phyloP scores from a whole-genome alignment of 352 stramenopile species.

The Blastocystis sp. region DNA sequence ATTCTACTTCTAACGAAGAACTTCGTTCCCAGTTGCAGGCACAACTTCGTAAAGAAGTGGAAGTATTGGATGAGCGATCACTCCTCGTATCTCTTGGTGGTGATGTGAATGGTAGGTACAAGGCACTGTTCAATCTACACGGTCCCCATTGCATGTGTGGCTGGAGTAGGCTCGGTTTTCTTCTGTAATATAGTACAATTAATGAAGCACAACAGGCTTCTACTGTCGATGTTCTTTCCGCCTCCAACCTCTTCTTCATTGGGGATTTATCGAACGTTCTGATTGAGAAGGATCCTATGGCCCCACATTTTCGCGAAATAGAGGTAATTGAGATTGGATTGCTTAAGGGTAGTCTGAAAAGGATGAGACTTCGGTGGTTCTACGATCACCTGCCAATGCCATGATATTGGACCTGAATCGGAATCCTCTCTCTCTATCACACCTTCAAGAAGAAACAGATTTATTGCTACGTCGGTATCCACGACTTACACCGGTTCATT shows the following conservation, averaged over 20 bases:
- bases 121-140: background rate
- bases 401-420: background rate
- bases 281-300: background rate
- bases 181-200: background rate
- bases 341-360: background rate
- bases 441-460: background rate
- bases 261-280: conserved; percentile 9
- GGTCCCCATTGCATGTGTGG: background rate
- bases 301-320: background rate
- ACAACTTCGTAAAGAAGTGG: background rate
- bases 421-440: background rate
- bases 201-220: background rate
- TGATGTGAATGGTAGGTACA: background rate
- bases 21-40: background rate
- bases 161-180: background rate
- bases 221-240: background rate
- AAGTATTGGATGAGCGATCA: background rate
- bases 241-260: background rate
- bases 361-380: background rate
- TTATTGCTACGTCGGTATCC: background rate
- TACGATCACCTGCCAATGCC: background rate
- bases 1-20: background rate
- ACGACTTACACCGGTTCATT: background rate
- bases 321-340: background rate
- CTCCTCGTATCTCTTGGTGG: background rate